Percentiles rank a stretch among this genome's conserved stretches.
Evolutionary conservation across 2,329 filamentous ascomycete species (phyloP).

Genomic region (Metarhizium humberi): DNA sequence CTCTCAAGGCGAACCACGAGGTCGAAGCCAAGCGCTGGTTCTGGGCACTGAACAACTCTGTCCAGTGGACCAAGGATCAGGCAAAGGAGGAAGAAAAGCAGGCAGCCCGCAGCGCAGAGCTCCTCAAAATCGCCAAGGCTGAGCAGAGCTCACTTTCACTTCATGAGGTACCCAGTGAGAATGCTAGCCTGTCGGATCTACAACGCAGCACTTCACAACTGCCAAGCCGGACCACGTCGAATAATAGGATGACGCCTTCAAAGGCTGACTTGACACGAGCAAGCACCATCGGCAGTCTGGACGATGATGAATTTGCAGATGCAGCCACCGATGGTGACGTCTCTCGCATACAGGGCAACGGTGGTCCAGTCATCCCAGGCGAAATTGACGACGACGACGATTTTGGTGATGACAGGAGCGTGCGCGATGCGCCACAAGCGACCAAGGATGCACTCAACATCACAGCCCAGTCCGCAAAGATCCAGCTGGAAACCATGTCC

Average conservation of each 20-base stretch:
- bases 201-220: constrained; percentile 36
- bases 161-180: constrained; percentile 40
- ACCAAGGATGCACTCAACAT: constrained; percentile 95
- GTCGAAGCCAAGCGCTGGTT: constrained; percentile 99
- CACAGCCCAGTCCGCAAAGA: constrained; percentile 85
- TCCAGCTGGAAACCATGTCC: constrained; percentile 85
- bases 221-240: constrained; percentile 17
- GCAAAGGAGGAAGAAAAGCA: constrained; percentile 81
- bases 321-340: constrained; percentile 34
- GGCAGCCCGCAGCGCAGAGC: constrained; percentile 63
- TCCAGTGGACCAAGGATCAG: constrained; percentile 97
- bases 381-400: constrained; percentile 61
- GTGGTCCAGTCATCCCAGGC: constrained; percentile 23
- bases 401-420: constrained; percentile 64
- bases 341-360: constrained; percentile 26
- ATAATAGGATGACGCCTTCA: constrained; percentile 18
- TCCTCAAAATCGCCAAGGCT: constrained; percentile 68
- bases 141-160: constrained; percentile 51
- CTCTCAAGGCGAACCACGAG: constrained; percentile 93
- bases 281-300: constrained; percentile 39
- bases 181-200: constrained; percentile 39
- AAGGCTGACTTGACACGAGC: constrained; percentile 27
- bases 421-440: constrained; percentile 60
- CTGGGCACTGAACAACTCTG: constrained; percentile 97
- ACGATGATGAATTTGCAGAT: constrained; percentile 45